These are phyloP conservation scores for Tricholoma hemisulphureum DNA, from an alignment of 768 basidiomycete genomes.

Conservation along the genomic window DNA sequence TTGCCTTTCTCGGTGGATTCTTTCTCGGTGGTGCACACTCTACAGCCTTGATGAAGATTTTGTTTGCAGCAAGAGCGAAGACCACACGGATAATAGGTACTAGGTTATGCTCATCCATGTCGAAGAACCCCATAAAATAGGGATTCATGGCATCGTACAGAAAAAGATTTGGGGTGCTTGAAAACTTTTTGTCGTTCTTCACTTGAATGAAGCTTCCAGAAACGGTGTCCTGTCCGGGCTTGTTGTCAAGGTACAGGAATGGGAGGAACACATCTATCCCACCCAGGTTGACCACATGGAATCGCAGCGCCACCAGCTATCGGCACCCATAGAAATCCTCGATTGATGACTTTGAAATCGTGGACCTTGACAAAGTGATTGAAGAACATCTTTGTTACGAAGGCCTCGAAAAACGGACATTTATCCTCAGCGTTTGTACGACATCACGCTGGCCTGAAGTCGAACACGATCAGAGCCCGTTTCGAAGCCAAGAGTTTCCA, in stretches of 20 bases:
- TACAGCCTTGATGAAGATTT: neutral
- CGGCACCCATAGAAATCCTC: slow-evolving; percentile 11
- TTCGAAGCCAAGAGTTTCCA: neutral
- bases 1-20: neutral
- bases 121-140: slow-evolving; percentile 15
- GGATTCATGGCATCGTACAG: slow-evolving; percentile 25
- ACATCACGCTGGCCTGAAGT: neutral
- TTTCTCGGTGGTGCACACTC: neutral
- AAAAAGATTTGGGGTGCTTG: slow-evolving; percentile 1
- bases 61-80: slow-evolving; percentile 6
- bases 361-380: slow-evolving; percentile 24
- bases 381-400: slow-evolving; percentile 17
- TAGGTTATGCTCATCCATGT: slow-evolving; percentile 2
- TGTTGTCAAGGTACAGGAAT: slow-evolving; percentile 2
- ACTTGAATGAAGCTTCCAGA: slow-evolving; percentile 20
- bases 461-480: no score
- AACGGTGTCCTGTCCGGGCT: slow-evolving; percentile 11
- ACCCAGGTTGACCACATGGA: neutral
- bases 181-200: slow-evolving; percentile 19
- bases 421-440: neutral
- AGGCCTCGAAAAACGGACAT: neutral
- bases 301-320: slow-evolving; percentile 22
- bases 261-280: neutral
- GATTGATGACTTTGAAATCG: slow-evolving; percentile 4
- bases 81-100: slow-evolving; percentile 13